phyloP scores from a whole-genome alignment of 1,284 basidiomycete genomes.

The Mycosarcoma mackinlayi region DNA sequence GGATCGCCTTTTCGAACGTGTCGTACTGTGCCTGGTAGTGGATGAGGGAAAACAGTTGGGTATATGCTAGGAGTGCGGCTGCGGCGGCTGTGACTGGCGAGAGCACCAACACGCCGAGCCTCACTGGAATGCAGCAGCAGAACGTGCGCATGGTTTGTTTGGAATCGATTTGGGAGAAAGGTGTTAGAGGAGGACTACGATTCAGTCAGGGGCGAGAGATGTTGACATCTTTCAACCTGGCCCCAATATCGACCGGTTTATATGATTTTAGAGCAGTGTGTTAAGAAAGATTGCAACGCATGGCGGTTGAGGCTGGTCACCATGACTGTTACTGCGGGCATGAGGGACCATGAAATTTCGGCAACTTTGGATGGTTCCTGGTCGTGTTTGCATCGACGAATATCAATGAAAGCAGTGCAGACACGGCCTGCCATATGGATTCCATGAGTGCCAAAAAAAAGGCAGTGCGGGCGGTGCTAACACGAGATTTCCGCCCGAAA shows the following conservation, averaged over 20 bases:
- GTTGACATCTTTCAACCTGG: too few relatives aligned
- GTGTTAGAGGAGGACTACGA: too few relatives aligned
- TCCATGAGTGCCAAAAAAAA: neutral
- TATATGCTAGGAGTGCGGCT: constrained; percentile 21
- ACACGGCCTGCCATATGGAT: neutral
- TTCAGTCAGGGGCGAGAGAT: too few relatives aligned
- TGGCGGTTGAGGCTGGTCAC: too few relatives aligned
- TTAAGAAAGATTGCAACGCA: too few relatives aligned
- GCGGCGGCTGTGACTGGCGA: constrained; percentile 10
- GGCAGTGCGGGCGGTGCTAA: neutral
- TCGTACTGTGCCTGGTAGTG: constrained; percentile 9
- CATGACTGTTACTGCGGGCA: too few relatives aligned
- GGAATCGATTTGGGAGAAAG: neutral
- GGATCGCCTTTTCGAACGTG: constrained; percentile 26
- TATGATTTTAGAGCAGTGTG: too few relatives aligned
- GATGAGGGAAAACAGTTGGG: constrained; percentile 26
- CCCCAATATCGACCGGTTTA: too few relatives aligned
- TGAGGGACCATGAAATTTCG: too few relatives aligned
- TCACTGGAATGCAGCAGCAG: constrained; percentile 36
- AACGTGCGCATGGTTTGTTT: constrained; percentile 20
- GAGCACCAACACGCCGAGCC: constrained; percentile 30
- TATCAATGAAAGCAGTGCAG: neutral
- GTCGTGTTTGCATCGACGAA: too few relatives aligned
- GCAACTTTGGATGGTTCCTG: too few relatives aligned
- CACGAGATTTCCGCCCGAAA: neutral